Base-by-base conservation (phyloP, 2,329 filamentous ascomycete species). In the Curvularia eragrostidis region DNA sequence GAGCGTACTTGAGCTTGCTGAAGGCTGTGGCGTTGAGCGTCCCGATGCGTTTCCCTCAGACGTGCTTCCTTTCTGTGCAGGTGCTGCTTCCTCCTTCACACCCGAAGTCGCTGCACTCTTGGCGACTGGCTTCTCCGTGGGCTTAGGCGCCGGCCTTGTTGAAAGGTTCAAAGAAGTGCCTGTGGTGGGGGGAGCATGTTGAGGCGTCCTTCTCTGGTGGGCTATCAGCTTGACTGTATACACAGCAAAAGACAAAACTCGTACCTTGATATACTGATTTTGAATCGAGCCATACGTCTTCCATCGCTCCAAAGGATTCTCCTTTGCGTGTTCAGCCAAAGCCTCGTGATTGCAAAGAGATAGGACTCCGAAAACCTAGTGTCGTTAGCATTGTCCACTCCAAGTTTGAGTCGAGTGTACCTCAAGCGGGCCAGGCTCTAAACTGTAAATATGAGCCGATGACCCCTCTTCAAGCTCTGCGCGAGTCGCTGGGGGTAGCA, bases 371-470 rank as follows among this genome's bases (percentile, higher is more conserved):
- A 95, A 77, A 70, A 81, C 76, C 71, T 94, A 84, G 73, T 70
- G 86, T 88, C 21, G 15, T 36, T 36, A 23, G 46, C 38, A 50
- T 13, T 3, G 41, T 23, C 19, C 7, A 26, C 19, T 6, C 9
- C 13, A 9, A n/a, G 18, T 41, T 18, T 3, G 5, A 44, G 13
- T 23, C 10, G n/a, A 32, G 53, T 74, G 39, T 77, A 86, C 88
- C 75, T 88, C 89, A 15, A 93, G 80, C 1, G 87, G 84, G 36
- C 87, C 84, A 1, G 90, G 84, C 41, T 91, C 88, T 18, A 98
- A 73, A 69, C 93, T 97, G 79, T 98, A 98, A 42, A 98, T 80
- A 68, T 97, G 92, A 58, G 97, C 88, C 0, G 91, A 90, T 0
- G 83, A 84, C 52, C 97, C 86, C n/a, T 86, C 81, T 48, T 90